Evolutionary conservation across 2,329 filamentous ascomycete genomes (phyloP).

Genomic region (Fusarium avenaceum): DNA sequence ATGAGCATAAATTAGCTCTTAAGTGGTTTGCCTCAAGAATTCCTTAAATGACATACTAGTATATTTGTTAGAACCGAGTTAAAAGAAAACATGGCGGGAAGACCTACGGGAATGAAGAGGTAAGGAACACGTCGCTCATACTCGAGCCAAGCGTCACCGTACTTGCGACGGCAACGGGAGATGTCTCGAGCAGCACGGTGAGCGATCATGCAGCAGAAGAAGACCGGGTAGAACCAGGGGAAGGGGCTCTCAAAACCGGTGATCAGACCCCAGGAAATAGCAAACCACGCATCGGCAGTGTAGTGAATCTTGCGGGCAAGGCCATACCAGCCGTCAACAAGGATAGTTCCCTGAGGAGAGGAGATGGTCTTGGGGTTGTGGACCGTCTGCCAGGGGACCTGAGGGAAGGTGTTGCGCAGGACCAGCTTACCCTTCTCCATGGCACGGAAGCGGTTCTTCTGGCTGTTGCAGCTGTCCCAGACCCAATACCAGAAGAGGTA

Average conservation of each 20-base stretch:
- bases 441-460: conserved; percentile 93
- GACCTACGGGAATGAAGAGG: conserved; percentile 79
- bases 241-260: conserved; percentile 76
- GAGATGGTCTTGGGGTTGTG: conserved; percentile 84
- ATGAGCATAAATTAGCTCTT: neutral
- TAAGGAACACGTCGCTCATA: conserved; percentile 85
- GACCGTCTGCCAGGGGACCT: conserved; percentile 88
- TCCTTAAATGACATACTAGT: conserved; percentile 59
- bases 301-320: conserved; percentile 74
- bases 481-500: conserved; percentile 91
- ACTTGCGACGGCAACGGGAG: conserved; percentile 80
- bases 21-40: neutral
- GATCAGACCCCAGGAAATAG: conserved; percentile 65
- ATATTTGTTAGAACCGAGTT: conserved; percentile 29
- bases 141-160: conserved; percentile 84
- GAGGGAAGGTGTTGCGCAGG: conserved; percentile 85
- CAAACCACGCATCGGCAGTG: conserved; percentile 64
- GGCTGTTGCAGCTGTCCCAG: conserved; percentile 92
- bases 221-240: conserved; percentile 91
- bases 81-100: too few relatives aligned
- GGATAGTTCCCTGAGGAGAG: conserved; percentile 78
- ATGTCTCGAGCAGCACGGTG: conserved; percentile 85
- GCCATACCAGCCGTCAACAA: conserved; percentile 89
- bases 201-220: conserved; percentile 85
- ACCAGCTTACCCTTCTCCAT: conserved; percentile 79